Evolutionary conservation across 2,329 filamentous ascomycete species (phyloP).

Genomic region (Cyanodermella asteris): DNA sequence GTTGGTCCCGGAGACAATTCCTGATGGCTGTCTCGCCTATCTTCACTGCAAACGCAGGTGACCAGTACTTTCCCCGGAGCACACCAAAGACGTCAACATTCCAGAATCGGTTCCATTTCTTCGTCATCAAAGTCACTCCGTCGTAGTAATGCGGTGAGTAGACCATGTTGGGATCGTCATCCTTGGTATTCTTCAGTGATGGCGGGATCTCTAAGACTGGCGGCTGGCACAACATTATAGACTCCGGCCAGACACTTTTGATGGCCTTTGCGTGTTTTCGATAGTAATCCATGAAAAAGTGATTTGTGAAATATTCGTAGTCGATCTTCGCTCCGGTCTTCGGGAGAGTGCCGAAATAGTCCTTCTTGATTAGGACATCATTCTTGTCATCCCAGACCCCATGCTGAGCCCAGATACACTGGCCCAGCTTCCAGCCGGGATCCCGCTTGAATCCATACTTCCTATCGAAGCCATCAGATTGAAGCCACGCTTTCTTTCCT

Average conservation of each 20-base stretch:
- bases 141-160: conserved; percentile 96
- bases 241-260: conserved; percentile 51
- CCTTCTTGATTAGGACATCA: conserved; percentile 56
- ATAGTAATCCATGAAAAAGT: conserved; percentile 76
- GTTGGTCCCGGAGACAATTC: conserved; percentile 77
- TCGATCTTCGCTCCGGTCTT: conserved; percentile 50
- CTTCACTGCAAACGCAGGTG: conserved; percentile 78
- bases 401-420: conserved; percentile 92
- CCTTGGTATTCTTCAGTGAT: conserved; percentile 59
- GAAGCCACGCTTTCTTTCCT: conserved; percentile 67
- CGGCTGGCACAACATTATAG: conserved; percentile 77
- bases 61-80: conserved; percentile 67
- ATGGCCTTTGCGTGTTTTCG: conserved; percentile 55
- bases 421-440: conserved; percentile 72
- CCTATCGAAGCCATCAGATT: conserved; percentile 60
- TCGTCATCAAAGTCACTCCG: conserved; percentile 86
- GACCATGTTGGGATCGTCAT: conserved; percentile 76
- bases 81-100: conserved; percentile 92
- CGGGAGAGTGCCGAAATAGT: conserved; percentile 72
- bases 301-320: conserved; percentile 73
- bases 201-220: conserved; percentile 85
- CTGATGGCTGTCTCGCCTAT: conserved; percentile 83
- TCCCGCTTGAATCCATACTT: conserved; percentile 82
- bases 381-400: conserved; percentile 74
- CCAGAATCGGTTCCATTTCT: conserved; percentile 96